Conservation (phyloP, 2,329 filamentous ascomycete species). For the Hypomyces rosellus region DNA sequence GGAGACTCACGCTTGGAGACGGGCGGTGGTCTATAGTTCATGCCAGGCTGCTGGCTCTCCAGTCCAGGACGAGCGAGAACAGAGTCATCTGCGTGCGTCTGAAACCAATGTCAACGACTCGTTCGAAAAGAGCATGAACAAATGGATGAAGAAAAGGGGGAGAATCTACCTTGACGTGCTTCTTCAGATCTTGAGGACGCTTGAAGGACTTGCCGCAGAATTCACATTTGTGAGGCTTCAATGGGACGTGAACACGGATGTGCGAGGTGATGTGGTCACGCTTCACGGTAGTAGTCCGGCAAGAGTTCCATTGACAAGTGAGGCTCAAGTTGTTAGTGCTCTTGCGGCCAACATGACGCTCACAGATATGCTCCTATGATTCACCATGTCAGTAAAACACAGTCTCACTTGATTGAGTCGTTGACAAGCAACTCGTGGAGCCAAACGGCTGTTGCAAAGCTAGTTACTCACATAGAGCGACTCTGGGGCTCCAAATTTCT, state of each 20-base stretch:
- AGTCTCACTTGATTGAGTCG: not conserved
- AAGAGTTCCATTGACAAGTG: constrained; percentile 95
- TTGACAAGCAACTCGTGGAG: not conserved
- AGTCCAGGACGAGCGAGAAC: constrained; percentile 54
- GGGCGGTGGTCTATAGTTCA: constrained; percentile 49
- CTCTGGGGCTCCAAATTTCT: constrained; percentile 53
- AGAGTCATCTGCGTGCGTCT: constrained; percentile 92
- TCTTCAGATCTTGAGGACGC: constrained; percentile 96
- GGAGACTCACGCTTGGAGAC: constrained; percentile 45
- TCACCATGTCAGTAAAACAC: not conserved
- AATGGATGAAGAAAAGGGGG: too few species aligned
- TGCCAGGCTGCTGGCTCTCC: constrained; percentile 45
- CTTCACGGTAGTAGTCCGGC: constrained; percentile 95
- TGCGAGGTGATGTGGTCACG: constrained; percentile 99
- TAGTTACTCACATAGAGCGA: constrained; percentile 50
- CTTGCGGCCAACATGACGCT: constrained; percentile 96
- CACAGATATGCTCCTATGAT: constrained; percentile 87
- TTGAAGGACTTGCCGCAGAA: constrained; percentile 99
- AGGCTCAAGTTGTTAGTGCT: constrained; percentile 98
- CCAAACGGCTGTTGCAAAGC: not conserved
- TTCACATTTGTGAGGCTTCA: constrained; percentile 98
- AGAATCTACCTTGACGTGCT: constrained; percentile 75
- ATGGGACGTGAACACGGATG: constrained; percentile 95
- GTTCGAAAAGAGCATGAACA: too few species aligned
- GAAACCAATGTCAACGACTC: constrained; percentile 16